Evolutionary conservation across 257 asterid genomes (phyloP).

Genomic region (Solanum acaule): DNA sequence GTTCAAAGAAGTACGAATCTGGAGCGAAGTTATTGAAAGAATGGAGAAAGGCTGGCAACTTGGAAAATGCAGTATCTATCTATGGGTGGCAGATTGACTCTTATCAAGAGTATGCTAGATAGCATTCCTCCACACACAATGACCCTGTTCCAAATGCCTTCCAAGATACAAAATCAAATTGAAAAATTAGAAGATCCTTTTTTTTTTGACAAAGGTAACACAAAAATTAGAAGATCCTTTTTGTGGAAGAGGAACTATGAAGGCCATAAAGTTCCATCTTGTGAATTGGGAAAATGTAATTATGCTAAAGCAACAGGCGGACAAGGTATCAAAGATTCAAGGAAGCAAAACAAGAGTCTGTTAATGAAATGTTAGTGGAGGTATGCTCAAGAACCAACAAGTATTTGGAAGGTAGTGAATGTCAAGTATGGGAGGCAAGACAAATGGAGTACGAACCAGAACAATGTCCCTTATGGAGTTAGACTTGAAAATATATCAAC

Average conservation of each 20-base stretch:
- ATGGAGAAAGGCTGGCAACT: background rate
- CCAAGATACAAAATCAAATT: background rate
- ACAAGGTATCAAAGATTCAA: background rate
- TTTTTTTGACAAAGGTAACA: background rate
- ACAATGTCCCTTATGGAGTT: background rate
- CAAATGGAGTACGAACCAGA: background rate
- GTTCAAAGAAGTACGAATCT: background rate
- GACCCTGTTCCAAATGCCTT: background rate
- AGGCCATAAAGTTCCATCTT: no score
- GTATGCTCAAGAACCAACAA: background rate
- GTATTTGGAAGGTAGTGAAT: background rate
- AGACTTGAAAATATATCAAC: background rate
- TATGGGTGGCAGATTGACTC: background rate
- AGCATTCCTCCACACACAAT: background rate
- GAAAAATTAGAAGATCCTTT: background rate
- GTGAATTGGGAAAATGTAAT: background rate
- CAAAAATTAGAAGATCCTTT: background rate
- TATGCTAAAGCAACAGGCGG: background rate
- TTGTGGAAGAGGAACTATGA: background rate
- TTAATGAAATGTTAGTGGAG: background rate
- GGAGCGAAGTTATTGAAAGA: background rate
- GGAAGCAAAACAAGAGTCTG: background rate
- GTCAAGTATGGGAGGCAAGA: background rate
- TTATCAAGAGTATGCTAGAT: background rate
- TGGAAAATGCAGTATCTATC: background rate